Evolutionary conservation across 768 basidiomycete species (phyloP), one percentile per base, ranked within the genome.

Genomic region (Mycena leptocephala): DNA sequence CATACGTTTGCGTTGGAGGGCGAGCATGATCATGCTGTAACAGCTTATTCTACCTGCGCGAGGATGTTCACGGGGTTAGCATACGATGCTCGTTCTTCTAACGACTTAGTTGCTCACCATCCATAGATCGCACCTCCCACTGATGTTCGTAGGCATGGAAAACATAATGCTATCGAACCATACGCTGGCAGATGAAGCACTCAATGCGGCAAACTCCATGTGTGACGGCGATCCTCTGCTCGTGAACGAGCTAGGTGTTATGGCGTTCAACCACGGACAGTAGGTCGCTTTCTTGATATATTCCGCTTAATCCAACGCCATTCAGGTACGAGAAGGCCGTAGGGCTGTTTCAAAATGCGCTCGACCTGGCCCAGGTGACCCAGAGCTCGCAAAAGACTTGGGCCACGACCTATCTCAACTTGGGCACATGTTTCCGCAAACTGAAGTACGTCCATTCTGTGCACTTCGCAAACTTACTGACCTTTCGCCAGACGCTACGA

Each of bases 91-190:
- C 41, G 30, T 66, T 33, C 26, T 28, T 39, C 26, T 56, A 30
- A n/a, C 20, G n/a, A 2, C n/a, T 48, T 22, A 13, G n/a, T n/a
- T n/a, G n/a, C 32, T 65, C 26, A 58, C 51, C 13, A 35, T 16
- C 26, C 24, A 26, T 80, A 98, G 97, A n/a, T 97, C 97, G 4
- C 98, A 99, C 85, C 86, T 99, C 5, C 97, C 98, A 1, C 87
- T 98, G 55, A 92, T 97, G 85, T 99, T 97, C 82, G 96, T 99
- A 58, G 98, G 98, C 8, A 99, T 99, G 97, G 98, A 99, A 84
- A 96, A 99, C 79, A 95, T 99, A 43, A 94, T 94, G 81, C 88
- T 99, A 9, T 95, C 94, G 33, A 96, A 99, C 76, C 89, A 92
- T 77, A 82, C 85, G 28, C 88, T 96, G 56, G 98, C 98, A 5